These are phyloP conservation scores for Ramicandelaber brevisporus DNA, from an alignment of 192 early-diverging fungal genomes.

Conservation along the genomic window DNA sequence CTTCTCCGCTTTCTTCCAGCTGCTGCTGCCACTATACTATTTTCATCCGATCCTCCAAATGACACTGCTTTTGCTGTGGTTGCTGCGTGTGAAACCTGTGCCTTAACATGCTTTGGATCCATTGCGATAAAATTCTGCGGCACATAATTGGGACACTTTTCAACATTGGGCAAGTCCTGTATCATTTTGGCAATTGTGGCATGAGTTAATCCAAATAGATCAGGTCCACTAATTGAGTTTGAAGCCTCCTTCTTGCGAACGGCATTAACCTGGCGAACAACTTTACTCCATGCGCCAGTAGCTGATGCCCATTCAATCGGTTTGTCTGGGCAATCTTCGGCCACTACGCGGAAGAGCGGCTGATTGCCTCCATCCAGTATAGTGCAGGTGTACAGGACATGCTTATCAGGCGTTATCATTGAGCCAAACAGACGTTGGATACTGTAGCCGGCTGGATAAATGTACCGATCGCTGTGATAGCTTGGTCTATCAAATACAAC, in stretches of 20 bases:
- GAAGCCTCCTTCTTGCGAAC: slow-evolving; percentile 54
- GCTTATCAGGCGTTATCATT: slow-evolving; percentile 31
- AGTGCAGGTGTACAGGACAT: slow-evolving; percentile 34
- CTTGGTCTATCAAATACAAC: slow-evolving; percentile 46
- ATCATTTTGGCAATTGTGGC: slow-evolving; percentile 66
- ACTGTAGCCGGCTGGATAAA: slow-evolving; percentile 74
- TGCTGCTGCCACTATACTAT: no score
- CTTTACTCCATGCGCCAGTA: slow-evolving; percentile 72
- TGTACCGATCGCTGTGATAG: slow-evolving; percentile 77
- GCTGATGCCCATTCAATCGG: slow-evolving; percentile 50
- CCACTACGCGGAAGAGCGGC: slow-evolving; percentile 56
- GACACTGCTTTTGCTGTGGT: no score
- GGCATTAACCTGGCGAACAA: slow-evolving; percentile 52
- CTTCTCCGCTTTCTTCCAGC: no score
- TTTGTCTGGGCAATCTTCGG: slow-evolving; percentile 40
- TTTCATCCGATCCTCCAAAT: no score
- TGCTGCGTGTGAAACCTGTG: no score
- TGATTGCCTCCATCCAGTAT: slow-evolving; percentile 51
- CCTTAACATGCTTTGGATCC: slow-evolving; percentile 25
- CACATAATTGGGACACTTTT: slow-evolving; percentile 42
- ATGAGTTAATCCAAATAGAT: slow-evolving; percentile 75
- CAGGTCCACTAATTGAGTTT: slow-evolving; percentile 65
- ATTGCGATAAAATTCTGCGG: slow-evolving; percentile 39
- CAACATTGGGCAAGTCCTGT: slow-evolving; percentile 61
- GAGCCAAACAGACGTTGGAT: slow-evolving; percentile 36